phyloP scores from a whole-genome alignment of 192 early-diverging fungal species.

The Spizellomyces sp. region DNA sequence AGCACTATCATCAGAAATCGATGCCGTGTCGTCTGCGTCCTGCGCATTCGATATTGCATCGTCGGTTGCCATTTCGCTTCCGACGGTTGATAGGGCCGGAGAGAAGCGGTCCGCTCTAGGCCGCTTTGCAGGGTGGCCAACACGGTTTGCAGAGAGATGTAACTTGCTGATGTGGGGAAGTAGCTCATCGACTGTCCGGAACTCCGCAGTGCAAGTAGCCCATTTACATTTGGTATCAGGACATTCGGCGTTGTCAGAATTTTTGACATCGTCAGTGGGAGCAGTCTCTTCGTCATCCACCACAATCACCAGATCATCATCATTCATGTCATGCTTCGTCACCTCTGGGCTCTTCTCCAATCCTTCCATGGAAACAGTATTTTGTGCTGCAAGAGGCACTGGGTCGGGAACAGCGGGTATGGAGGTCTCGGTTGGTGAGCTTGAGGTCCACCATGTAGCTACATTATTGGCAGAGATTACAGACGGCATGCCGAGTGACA shows the following conservation, averaged over 20 bases:
- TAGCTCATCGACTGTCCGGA: conserved; percentile 39
- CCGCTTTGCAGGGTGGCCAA: background rate
- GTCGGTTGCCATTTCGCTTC: background rate
- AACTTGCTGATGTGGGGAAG: conserved; percentile 45
- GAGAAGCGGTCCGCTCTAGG: background rate
- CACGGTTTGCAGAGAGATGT: conserved; percentile 42
- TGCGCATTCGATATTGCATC: conserved; percentile 12
- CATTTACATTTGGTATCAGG: conserved; percentile 36
- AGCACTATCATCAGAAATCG: no score
- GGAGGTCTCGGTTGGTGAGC: background rate
- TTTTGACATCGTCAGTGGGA: no score
- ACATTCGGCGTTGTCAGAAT: background rate
- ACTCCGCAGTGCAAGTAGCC: conserved; percentile 45
- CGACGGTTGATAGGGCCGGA: background rate
- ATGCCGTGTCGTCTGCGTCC: background rate
- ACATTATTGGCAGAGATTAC: background rate
- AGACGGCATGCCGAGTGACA: background rate
- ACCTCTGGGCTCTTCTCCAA: background rate
- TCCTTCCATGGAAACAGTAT: background rate
- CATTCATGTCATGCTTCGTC: background rate
- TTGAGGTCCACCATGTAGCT: background rate
- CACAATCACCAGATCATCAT: background rate
- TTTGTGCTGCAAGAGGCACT: background rate
- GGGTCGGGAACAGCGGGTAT: background rate
- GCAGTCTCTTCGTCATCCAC: background rate